Base-by-base conservation (phyloP, 1,284 basidiomycete species). In the Microbotryum lychnidis-dioicae region DNA sequence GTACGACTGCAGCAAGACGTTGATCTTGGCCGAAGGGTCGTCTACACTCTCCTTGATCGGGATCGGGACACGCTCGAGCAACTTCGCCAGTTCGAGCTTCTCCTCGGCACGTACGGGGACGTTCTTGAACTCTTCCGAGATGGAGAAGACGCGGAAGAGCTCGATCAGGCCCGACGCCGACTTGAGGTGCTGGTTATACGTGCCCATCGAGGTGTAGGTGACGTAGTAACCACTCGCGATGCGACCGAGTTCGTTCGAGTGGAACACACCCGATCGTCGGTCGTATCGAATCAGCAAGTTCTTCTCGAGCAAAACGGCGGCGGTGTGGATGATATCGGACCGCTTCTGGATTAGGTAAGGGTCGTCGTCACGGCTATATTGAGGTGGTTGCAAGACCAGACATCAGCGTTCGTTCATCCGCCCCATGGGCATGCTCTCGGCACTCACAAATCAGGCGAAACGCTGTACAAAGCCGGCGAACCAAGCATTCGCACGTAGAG, bases 201-300 rank as follows among this genome's bases (percentile, higher is more conserved):
- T 89, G 68, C 89, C 83, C 96, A 98, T 98, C 61, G 91, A 97
- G 70, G 86, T 86, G 76, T 97, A 87, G 0, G 92, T 89, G 67
- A 98, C 89, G 74, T 98, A 98, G 77, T 92, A 98, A 75, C 98
- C 87, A 27, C 91, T 94, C 0, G 93, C 92, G 71, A 98, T 97
- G 20, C 90, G 83, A 33, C 96, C 94, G 1, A 98, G 80, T 73
- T 96, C 92, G 6, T 90, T 92, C 66, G 85, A 86, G 69, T 89
- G 87, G 80, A 99, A 92, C 23, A 87, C 81, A 33, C 96, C 94
- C 1, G 86, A 85, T 9, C 85, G 80, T 6, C 93, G 85, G 72
- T 97, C 93, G 75, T 98, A 98, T 73, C 93, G 92, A 77, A 97
- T 77, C 45, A 98, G 82, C 62, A 89, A 87, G 69, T 91, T 91